phyloP scores from a whole-genome alignment of 345 rosid species.

The Raphanus sativus region DNA sequence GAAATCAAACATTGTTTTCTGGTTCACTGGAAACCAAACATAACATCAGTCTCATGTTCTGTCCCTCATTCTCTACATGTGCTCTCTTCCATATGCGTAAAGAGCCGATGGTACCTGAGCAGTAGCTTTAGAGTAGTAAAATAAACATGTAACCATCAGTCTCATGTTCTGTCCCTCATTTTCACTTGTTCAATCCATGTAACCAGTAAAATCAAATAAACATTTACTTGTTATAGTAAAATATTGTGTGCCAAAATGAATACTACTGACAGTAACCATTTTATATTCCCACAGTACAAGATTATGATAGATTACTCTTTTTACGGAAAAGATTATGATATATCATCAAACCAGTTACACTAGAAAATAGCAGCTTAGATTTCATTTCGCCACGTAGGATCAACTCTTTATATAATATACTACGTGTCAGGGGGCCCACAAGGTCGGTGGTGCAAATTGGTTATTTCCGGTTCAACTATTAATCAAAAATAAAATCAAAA shows the following conservation, averaged over 20 bases:
- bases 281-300: no score
- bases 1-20: slow-evolving; percentile 47
- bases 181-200: no score
- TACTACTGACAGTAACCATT: neutral
- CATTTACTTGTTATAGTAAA: no score
- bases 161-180: no score
- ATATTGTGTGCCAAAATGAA: no score
- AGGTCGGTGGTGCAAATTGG: neutral
- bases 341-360: slow-evolving; percentile 41
- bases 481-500: neutral
- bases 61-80: neutral
- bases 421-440: neutral
- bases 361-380: no score
- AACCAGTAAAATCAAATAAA: no score
- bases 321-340: no score
- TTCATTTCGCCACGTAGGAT: no score
- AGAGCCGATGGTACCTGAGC: slow-evolving; percentile 37
- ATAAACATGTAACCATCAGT: no score
- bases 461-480: neutral
- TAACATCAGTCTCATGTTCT: slow-evolving; percentile 41
- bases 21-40: slow-evolving; percentile 49
- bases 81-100: slow-evolving; percentile 4
- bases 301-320: no score
- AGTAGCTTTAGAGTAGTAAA: slow-evolving; percentile 35
- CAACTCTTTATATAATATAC: no score